phyloP scores from a whole-genome alignment of 768 basidiomycete genomes.

The Candolleomyces aberdarensis region DNA sequence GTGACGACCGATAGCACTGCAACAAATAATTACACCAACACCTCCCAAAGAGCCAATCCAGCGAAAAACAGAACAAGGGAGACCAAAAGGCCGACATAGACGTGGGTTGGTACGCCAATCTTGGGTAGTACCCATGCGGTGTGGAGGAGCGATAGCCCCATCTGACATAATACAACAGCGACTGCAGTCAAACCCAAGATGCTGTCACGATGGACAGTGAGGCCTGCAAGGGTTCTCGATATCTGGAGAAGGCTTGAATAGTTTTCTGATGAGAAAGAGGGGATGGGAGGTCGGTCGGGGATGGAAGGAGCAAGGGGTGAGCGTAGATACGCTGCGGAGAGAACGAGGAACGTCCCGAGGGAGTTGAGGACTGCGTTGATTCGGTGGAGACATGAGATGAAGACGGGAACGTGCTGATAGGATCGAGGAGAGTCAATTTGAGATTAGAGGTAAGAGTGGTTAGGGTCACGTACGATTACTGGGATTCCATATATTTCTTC shows the following conservation, averaged over 20 bases:
- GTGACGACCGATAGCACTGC: neutral
- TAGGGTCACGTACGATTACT: constrained; percentile 56
- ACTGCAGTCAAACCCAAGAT: constrained; percentile 40
- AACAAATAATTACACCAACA: constrained; percentile 26
- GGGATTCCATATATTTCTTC: constrained; percentile 82
- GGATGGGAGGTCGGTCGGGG: constrained; percentile 7
- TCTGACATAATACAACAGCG: constrained; percentile 45
- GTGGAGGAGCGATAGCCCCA: constrained; percentile 58
- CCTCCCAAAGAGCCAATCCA: constrained; percentile 73
- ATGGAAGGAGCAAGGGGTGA: constrained; percentile 39
- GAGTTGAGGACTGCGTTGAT: constrained; percentile 71
- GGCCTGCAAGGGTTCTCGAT: neutral
- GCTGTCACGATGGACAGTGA: constrained; percentile 22
- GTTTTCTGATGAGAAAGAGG: constrained; percentile 6
- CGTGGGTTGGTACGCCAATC: constrained; percentile 73
- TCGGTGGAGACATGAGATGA: constrained; percentile 74
- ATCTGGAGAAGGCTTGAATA: neutral
- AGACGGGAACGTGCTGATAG: constrained; percentile 68
- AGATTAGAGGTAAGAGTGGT: neutral
- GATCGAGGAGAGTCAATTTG: neutral
- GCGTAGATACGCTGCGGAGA: constrained; percentile 60
- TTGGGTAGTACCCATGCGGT: constrained; percentile 64
- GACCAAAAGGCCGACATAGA: constrained; percentile 65
- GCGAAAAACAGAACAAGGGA: constrained; percentile 69
- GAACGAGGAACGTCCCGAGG: constrained; percentile 60